A percentile compares a stretch with the other conserved stretches of the same genome.
phyloP scores from a whole-genome alignment of 2,329 filamentous ascomycete species.

The Biscogniauxia sp. region DNA sequence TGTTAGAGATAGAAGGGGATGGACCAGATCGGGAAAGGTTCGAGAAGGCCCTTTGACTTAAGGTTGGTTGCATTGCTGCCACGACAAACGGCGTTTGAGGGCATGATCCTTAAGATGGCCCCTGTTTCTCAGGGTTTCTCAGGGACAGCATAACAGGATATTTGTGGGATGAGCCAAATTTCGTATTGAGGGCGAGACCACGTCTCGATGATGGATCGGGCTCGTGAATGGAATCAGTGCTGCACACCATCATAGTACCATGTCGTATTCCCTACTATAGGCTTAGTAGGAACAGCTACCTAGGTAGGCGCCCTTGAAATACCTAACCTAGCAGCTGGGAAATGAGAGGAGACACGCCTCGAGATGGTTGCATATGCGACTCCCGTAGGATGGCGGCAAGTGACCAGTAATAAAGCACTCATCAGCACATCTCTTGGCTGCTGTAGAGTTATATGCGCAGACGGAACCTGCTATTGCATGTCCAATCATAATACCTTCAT shows the following conservation, averaged over 20 bases:
- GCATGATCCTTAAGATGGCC: slow-evolving; percentile 11
- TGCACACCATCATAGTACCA: not conserved
- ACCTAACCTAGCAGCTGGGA: not conserved
- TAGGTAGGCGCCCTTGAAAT: not conserved
- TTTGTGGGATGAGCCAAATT: not conserved
- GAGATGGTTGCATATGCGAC: not conserved
- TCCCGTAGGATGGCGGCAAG: not conserved
- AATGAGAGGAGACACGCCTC: slow-evolving; percentile 8
- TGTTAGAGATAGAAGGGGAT: not conserved
- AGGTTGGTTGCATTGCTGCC: slow-evolving; percentile 9
- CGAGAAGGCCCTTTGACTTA: slow-evolving; percentile 21
- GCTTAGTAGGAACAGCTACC: not conserved
- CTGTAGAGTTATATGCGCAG: too few species aligned
- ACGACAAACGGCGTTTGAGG: slow-evolving; percentile 17
- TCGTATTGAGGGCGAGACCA: not conserved
- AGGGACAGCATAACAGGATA: not conserved
- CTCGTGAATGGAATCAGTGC: not conserved
- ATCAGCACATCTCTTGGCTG: not conserved
- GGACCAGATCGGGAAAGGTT: slow-evolving; percentile 18
- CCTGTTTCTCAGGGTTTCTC: slow-evolving; percentile 4
- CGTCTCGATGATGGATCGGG: not conserved
- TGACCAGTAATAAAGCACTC: not conserved
- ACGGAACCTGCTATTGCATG: too few species aligned
- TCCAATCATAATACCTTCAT: not conserved
- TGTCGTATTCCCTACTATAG: not conserved